Conservation (phyloP, 345 rosid genomes). For the Dipteronia dyeriana region DNA sequence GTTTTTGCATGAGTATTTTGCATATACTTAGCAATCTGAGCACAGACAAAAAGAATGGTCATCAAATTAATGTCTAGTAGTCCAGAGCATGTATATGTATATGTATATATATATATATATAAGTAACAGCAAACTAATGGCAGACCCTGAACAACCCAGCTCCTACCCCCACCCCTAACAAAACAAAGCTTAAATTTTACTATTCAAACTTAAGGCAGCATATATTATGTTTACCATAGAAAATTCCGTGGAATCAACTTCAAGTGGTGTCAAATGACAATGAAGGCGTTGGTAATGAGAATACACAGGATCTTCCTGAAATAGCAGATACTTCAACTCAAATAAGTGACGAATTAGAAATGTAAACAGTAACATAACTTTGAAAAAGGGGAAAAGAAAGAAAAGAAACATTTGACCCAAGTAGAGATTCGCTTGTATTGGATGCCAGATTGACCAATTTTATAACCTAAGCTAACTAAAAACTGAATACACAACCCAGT, state of each 20-base stretch:
- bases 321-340: constrained; percentile 2
- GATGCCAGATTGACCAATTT: background rate
- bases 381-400: background rate
- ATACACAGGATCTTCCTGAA: constrained; percentile 78
- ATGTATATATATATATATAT: too few relatives aligned
- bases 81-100: constrained; percentile 4
- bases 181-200: background rate
- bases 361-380: background rate
- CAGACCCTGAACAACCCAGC: constrained; percentile 4
- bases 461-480: background rate
- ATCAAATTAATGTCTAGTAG: constrained; percentile 5
- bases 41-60: constrained; percentile 20
- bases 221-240: constrained; percentile 47
- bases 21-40: constrained; percentile 69
- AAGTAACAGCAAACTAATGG: background rate
- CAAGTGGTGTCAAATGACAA: constrained; percentile 70
- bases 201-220: constrained; percentile 6
- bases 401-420: background rate
- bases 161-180: background rate
- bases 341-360: background rate
- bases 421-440: background rate
- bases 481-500: background rate
- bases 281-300: constrained; percentile 61
- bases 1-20: constrained; percentile 88
- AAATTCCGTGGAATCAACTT: constrained; percentile 63